Evolutionary conservation across 2,329 filamentous ascomycete species (phyloP).

Genomic region (Cercospora beticola): DNA sequence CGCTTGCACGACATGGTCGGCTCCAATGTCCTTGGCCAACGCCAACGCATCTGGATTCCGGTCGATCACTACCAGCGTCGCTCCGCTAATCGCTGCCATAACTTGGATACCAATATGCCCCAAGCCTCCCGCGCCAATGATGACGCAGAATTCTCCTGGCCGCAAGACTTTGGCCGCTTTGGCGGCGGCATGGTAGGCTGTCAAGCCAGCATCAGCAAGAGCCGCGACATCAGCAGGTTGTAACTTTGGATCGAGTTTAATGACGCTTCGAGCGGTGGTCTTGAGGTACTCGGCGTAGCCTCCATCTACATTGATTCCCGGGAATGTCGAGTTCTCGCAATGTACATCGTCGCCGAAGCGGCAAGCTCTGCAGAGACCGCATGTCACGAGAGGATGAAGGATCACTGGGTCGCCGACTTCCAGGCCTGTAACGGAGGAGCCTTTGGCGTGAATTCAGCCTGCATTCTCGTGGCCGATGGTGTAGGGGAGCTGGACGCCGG

Average conservation of each 20-base stretch:
- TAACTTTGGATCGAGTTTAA: constrained; percentile 30
- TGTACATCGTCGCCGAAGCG: constrained; percentile 32
- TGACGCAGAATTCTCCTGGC: constrained; percentile 29
- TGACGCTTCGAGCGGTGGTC: constrained; percentile 30
- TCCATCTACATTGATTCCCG: constrained; percentile 31
- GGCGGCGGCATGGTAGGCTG: constrained; percentile 29
- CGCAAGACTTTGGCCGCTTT: constrained; percentile 30
- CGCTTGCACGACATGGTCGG: constrained; percentile 27
- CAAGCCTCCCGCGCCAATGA: constrained; percentile 31
- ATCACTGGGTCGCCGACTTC: constrained; percentile 30
- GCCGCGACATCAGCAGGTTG: constrained; percentile 32
- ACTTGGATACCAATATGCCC: constrained; percentile 27
- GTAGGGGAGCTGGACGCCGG: constrained; percentile 29
- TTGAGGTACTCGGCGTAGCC: constrained; percentile 32
- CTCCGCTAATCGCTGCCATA: constrained; percentile 30
- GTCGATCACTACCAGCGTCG: constrained; percentile 31
- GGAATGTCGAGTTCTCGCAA: constrained; percentile 28
- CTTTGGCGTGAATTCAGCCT: constrained; percentile 28
- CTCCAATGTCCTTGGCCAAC: constrained; percentile 31
- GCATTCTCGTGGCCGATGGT: constrained; percentile 33
- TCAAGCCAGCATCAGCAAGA: constrained; percentile 31
- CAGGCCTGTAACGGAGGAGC: constrained; percentile 26
- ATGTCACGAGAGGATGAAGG: constrained; percentile 30
- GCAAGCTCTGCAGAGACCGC: constrained; percentile 30
- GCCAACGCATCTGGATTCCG: constrained; percentile 27